These are phyloP conservation scores for Globisporangium abappressorium DNA, from an alignment of 352 stramenopile genomes.

Conservation along the genomic window DNA sequence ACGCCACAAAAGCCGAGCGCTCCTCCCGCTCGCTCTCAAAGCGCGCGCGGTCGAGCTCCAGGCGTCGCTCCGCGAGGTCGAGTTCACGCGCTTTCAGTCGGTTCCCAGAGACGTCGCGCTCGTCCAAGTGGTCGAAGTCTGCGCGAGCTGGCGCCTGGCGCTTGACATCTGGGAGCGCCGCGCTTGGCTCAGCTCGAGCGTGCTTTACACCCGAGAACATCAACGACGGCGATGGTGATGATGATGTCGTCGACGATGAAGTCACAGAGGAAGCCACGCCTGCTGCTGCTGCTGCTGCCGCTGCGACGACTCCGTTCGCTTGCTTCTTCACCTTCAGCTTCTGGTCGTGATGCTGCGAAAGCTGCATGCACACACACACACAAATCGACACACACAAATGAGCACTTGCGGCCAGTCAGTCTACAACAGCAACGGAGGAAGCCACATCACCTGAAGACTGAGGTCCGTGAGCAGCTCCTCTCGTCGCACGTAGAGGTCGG, in stretches of 20 bases:
- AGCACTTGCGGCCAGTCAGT: neutral
- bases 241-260: neutral
- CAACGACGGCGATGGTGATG: neutral
- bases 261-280: neutral
- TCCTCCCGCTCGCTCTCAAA: conserved; percentile 17
- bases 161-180: conserved; percentile 4
- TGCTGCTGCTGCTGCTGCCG: neutral
- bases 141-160: conserved; percentile 1
- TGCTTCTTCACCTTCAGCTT: conserved; percentile 16
- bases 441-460: conserved; percentile 10
- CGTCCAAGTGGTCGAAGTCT: conserved; percentile 2
- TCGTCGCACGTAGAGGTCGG: conserved; percentile 14
- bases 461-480: conserved; percentile 19
- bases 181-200: neutral
- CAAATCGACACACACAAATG: neutral
- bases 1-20: conserved; percentile 6
- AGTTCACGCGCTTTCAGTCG: conserved; percentile 11
- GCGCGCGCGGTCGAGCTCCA: conserved; percentile 14
- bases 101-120: conserved; percentile 2
- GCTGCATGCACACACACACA: conserved; percentile 4
- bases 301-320: neutral
- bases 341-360: conserved; percentile 16
- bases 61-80: conserved; percentile 10
- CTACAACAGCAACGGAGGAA: neutral
- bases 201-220: neutral